Conservation (phyloP, 805 yeast genomes). For the Yamadazyma sp. region DNA sequence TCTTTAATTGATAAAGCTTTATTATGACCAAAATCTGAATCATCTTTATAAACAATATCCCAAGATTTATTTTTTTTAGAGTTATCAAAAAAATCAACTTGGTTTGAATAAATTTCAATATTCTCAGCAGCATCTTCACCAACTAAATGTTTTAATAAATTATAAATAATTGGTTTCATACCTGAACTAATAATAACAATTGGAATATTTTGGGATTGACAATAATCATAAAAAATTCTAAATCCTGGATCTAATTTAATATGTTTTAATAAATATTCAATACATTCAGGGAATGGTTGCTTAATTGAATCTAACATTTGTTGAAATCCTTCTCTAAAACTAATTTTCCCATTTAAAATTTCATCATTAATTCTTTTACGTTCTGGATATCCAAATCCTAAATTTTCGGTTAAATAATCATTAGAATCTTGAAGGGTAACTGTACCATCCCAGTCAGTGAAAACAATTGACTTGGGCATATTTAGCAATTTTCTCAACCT, state of each 20-base stretch:
- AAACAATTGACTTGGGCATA: constrained; percentile 66
- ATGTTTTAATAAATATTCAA: constrained; percentile 61
- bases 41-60: constrained; percentile 85
- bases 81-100: constrained; percentile 43
- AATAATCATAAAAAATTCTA: constrained; percentile 76
- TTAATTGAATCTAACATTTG: constrained; percentile 79
- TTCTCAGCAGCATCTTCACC: constrained; percentile 72
- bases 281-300: constrained; percentile 78
- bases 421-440: constrained; percentile 94
- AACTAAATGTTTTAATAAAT: constrained; percentile 67
- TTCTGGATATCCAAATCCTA: constrained; percentile 76
- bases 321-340: constrained; percentile 80
- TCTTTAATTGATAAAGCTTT: constrained; percentile 77
- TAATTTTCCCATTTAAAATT: constrained; percentile 62
- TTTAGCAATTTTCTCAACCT: too few species aligned
- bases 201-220: constrained; percentile 68
- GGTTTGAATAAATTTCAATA: constrained; percentile 81
- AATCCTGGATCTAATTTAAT: constrained; percentile 89
- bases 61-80: constrained; percentile 55
- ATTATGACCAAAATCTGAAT: constrained; percentile 90
- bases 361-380: constrained; percentile 68
- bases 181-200: constrained; percentile 88
- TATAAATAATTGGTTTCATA: constrained; percentile 87
- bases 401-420: constrained; percentile 82
- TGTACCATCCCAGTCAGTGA: constrained; percentile 98